Conservation (phyloP, 495 filamentous ascomycete species). For the Penicillium riverlandense region DNA sequence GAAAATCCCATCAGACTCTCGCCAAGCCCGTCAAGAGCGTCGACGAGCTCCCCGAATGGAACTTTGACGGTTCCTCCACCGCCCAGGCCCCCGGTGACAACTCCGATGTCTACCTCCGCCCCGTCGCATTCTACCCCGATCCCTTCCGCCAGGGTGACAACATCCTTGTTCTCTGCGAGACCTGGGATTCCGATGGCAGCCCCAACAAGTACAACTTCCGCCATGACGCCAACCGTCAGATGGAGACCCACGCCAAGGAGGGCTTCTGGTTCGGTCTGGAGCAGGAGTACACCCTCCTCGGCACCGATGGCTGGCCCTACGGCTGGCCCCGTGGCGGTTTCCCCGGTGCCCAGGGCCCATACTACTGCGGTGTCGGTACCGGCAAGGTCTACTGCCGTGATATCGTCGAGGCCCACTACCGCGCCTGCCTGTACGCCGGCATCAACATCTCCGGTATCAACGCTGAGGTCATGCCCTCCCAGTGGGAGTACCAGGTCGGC, state of each 20-base stretch:
- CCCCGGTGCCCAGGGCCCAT: slow-evolving; percentile 94
- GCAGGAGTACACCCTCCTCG: slow-evolving; percentile 95
- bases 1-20: slow-evolving; percentile 56
- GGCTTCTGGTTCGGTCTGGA: slow-evolving; percentile 97
- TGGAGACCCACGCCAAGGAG: slow-evolving; percentile 77
- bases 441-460: slow-evolving; percentile 98
- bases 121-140: slow-evolving; percentile 83
- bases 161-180: slow-evolving; percentile 90
- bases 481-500: slow-evolving; percentile 99
- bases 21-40: slow-evolving; percentile 52
- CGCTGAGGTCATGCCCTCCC: slow-evolving; percentile 96
- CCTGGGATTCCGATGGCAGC: slow-evolving; percentile 91
- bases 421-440: slow-evolving; percentile 85
- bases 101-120: slow-evolving; percentile 96
- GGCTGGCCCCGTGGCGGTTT: slow-evolving; percentile 96
- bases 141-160: slow-evolving; percentile 83
- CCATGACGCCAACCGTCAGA: slow-evolving; percentile 77
- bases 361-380: slow-evolving; percentile 98
- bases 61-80: slow-evolving; percentile 96
- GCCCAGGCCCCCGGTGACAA: slow-evolving; percentile 92
- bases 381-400: slow-evolving; percentile 98
- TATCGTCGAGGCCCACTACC: slow-evolving; percentile 98
- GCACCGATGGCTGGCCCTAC: slow-evolving; percentile 74
- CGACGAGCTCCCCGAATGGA: slow-evolving; percentile 94
- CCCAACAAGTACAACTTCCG: slow-evolving; percentile 99